Base-by-base conservation (phyloP, 2,329 filamentous ascomycete species). In the Aspergillus sp. region DNA sequence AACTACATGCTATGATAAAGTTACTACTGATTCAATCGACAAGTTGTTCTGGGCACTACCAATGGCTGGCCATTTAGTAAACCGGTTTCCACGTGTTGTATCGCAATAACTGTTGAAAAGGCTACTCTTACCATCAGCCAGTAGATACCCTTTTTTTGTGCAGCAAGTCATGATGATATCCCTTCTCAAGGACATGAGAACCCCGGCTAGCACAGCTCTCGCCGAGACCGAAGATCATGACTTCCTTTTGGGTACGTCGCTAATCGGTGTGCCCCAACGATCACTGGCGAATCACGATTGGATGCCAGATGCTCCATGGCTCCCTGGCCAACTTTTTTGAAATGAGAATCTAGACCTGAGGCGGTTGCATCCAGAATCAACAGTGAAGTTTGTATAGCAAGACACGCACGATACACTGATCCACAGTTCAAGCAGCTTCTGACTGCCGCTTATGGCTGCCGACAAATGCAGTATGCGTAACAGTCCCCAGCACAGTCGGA, bases 211-310 rank as follows among this genome's bases (percentile, higher is more conserved):
- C 52, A 7, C 63, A 66, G 2, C 88, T 86, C 62, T 87, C 83
- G 10, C 89, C 89, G 51, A 95, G 85, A 0, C 94, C 90, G 67
- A 91, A 91, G 45, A 93, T 93, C n/a, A 88, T 79, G 72, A 94
- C 88, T 1, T 90, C 89, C 66, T 92, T 89, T 73, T 91, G 90
- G 19, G 93, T 87, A 19, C 12, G 89, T 94, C 0, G 88, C 25
- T 88, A 94, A 79, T 13, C 91, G 82, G 72, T 94, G 91, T 1
- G 91, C 91, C 10, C 95, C 90, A 2, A 90, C 89, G 3, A 95
- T 80, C 62, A 90, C 91, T 2, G 91, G 86, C 57, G 74, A 70
- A 30, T 69, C 87, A 7, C 84, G 84, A 64, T 81, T 80, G 3
- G 82, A 82, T 0, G 86, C 87, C 36, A 66, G 71, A 45, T 80